Evolutionary conservation across 495 filamentous ascomycete genomes (phyloP), one percentile per base, ranked within the genome.

Genomic region (Penicillium flavigenum): DNA sequence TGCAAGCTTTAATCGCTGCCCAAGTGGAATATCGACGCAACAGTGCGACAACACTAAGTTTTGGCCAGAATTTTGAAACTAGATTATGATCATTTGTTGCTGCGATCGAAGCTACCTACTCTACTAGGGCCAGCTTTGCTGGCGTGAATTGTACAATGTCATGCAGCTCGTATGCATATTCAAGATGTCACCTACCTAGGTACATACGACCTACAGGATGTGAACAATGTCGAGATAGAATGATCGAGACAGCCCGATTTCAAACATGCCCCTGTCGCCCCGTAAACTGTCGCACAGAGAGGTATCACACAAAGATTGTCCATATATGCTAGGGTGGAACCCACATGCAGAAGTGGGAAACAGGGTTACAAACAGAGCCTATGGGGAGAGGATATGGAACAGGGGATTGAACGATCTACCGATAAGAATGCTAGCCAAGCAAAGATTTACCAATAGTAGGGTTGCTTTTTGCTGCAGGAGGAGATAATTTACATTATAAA

Each of bases 401-500:
- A 27, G 26, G 20, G 44, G 22, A 26, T 29, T 29, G 7, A 20
- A 44, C 22, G 42, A 41, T 56, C 45, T 14, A 56, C 31, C 44
- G 4, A 27, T 19, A 39, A 45, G 31, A 51, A 58, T 52, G 38
- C 29, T 20, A 31, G 16, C 20, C 4, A 19, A 55, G 31, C 20
- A 27, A 39, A 39, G 24, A 29, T 53, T 11, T 47, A 19, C 63
- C 58, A 66, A 63, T 63, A 8, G 47, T 3, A 16, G 20, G 3
- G 26, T 44, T 31, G n/a, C 32, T 44, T 20, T 38, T 38, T 22
- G 11, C 50, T 55, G 27, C 26, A 56, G 47, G 39, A 54, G 42
- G 41, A 50, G 50, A 16, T 17, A 34, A 59, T 60, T 52, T 53
- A 16, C 57, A 50, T 32, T 29, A 7, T 2, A 5, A 24, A 20